phyloP scores from a whole-genome alignment of 805 yeast genomes.

The Starmerella khaoyaiensis region DNA sequence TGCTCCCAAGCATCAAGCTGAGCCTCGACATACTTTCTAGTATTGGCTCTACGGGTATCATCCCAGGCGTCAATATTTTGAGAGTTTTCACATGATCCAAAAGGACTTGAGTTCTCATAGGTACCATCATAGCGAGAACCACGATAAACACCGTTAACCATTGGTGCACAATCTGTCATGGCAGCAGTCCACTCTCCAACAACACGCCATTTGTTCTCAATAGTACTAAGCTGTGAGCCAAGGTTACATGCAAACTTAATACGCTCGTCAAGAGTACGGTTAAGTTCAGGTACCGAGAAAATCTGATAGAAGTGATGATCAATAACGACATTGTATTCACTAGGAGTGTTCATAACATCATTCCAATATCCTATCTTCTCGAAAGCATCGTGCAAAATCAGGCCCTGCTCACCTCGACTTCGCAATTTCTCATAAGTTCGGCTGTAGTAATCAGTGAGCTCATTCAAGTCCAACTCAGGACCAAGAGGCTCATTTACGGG shows the following conservation, averaged over 20 bases:
- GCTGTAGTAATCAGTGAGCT: constrained; percentile 45
- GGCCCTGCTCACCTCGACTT: constrained; percentile 36
- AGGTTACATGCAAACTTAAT: constrained; percentile 41
- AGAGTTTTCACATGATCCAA: constrained; percentile 51
- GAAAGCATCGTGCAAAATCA: constrained; percentile 77
- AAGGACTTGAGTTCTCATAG: constrained; percentile 33
- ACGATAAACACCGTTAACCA: constrained; percentile 77
- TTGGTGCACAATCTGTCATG: constrained; percentile 74
- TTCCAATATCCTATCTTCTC: constrained; percentile 45
- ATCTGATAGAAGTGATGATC: constrained; percentile 92
- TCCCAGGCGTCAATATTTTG: constrained; percentile 44
- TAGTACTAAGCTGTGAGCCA: constrained; percentile 31
- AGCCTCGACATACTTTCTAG: constrained; percentile 70
- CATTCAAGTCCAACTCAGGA: constrained; percentile 42
- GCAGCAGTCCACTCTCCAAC: constrained; percentile 91
- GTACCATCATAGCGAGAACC: constrained; percentile 74
- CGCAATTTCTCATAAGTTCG: constrained; percentile 58
- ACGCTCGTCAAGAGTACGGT: constrained; percentile 48
- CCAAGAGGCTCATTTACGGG: constrained; percentile 85
- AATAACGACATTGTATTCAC: constrained; percentile 54
- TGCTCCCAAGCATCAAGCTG: constrained; percentile 75
- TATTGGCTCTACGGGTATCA: constrained; percentile 39
- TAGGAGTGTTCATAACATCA: constrained; percentile 18
- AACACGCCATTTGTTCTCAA: constrained; percentile 59
- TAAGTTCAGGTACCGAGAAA: constrained; percentile 51